Evolutionary conservation across 495 filamentous ascomycete species (phyloP), one percentile per base, ranked within the genome.

Genomic region (Sporormia fimetaria): DNA sequence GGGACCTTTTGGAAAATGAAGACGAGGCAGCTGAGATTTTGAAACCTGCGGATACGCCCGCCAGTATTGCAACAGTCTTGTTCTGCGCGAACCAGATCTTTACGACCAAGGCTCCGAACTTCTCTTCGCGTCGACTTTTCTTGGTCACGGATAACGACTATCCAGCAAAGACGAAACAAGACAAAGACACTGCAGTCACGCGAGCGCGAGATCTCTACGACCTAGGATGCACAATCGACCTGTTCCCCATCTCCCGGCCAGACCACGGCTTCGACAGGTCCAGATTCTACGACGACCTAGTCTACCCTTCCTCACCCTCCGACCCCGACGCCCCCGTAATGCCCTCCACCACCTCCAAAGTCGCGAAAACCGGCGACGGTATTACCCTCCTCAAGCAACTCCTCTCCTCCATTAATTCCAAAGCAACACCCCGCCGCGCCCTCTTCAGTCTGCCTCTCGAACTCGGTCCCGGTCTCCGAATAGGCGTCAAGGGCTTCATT

Each of bases 71-170:
- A 14, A 92, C 87, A 56, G 71, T 99, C 1, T 66, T 99, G 1
- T 96, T 94, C 57, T 87, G 87, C 56, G 87, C 82, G 30, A 96
- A 96, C 51, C 86, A 95, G 48, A 84, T 96, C 25, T 94, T 99
- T 60, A 92, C 90, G 2, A 94, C 82, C 1, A 94, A 81, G 55
- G 86, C 92, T 0, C 78, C 90, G 11, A 96, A 94, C 52, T 95
- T 96, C 57, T 76, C 84, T 16, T 95, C 90, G 0, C 67, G 92
- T 27, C 74, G 92, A 22, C 65, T 99, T 8, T 96, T 99, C 62
- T 76, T 99, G 44, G 86, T 99, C 40, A 94, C 92, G 2, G 87
- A 96, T 54, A 81, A 94, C 41, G 92, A 99, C 56, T 71, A 86
- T 57, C 90, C 92, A 4, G 84, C 60, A 1, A 64, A 72, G 2